Evolutionary conservation across 495 filamentous ascomycete species (phyloP), one percentile per base, ranked within the genome.

Genomic region (Annulohypoxylon stygium): DNA sequence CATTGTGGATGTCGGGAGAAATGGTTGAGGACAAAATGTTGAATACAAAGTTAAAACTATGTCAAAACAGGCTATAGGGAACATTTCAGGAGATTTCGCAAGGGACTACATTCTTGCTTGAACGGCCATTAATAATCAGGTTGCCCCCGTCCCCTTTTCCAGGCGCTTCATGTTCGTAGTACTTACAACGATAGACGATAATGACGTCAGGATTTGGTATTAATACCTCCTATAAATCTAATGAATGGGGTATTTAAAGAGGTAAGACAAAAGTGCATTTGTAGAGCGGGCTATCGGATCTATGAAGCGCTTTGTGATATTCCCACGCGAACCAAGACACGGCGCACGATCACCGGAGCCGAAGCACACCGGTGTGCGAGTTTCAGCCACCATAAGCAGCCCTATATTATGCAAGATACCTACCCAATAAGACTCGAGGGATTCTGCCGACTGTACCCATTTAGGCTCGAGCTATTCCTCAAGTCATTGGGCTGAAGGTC

Each of bases 311-410:
- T 39, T 3, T 4, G 37, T 50, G 23, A 5, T 23, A 23, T 50
- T 47, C 47, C 57, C 47, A 50, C 20, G 9, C 0, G 20, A 55
- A 5, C 36, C 58, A 30, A 71, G 69, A 71, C 62, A 71, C n/a
- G 62, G 45, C 23, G 33, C 61, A 58, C 26, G 55, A 61, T 33
- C 30, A 25, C 14, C 55, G 62, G 62, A 30, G 36, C 54, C 45
- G 45, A 65, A 11, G 51, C 11, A 36, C 39, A 67, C 57, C 62
- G 48, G 62, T 57, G 26, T 61, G 45, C 57, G 39, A 4, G 69
- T 71, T 65, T 62, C 63, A 71, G 69, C 62, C 62, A 66, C 69
- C 16, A 48, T 34, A 54, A 36, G 47, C 48, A 71, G 69, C 69
- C 69, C 69, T 71, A 71, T 65, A 50, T 33, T 50, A 50, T 63